A percentile compares a stretch with the other conserved stretches of the same genome.
phyloP scores from a whole-genome alignment of 805 yeast species.

The Barnettozyma wickerhamii region DNA sequence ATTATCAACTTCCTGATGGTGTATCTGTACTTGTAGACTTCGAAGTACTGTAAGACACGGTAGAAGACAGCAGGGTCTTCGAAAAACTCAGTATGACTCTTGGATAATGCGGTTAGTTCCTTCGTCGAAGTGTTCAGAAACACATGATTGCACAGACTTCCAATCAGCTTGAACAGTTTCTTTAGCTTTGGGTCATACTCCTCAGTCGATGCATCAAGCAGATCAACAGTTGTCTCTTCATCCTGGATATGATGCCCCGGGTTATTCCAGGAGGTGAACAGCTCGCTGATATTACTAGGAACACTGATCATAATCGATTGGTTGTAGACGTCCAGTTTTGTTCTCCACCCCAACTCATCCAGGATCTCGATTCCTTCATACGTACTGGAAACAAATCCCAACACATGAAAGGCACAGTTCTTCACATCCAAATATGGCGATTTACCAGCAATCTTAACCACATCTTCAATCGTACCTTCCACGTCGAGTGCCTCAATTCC shows the following conservation, averaged over 20 bases:
- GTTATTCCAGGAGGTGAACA: slow-evolving; percentile 21
- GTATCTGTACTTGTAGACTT: slow-evolving; percentile 54
- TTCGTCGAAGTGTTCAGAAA: slow-evolving; percentile 50
- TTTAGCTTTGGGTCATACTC: slow-evolving; percentile 26
- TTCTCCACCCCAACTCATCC: slow-evolving; percentile 76
- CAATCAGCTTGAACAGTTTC: slow-evolving; percentile 35
- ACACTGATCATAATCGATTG: slow-evolving; percentile 38
- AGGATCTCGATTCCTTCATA: slow-evolving; percentile 78
- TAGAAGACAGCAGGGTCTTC: slow-evolving; percentile 51
- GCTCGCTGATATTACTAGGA: slow-evolving; percentile 32
- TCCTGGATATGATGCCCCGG: slow-evolving; percentile 5
- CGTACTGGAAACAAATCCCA: slow-evolving; percentile 72
- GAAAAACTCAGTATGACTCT: slow-evolving; percentile 46
- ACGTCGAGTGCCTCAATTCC: slow-evolving; percentile 63
- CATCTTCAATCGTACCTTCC: slow-evolving; percentile 45
- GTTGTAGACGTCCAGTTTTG: slow-evolving; percentile 41
- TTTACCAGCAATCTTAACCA: slow-evolving; percentile 45
- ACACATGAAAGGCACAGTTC: slow-evolving; percentile 71
- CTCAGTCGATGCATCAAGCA: slow-evolving; percentile 10
- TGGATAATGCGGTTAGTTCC: slow-evolving; percentile 51
- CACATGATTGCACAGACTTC: slow-evolving; percentile 54
- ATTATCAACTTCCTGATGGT: slow-evolving; percentile 60
- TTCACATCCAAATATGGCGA: slow-evolving; percentile 56
- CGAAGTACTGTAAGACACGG: slow-evolving; percentile 48
- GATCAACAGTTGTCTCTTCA: slow-evolving; percentile 12